phyloP scores from a whole-genome alignment of 768 basidiomycete species.

The Amanita brunnescens region DNA sequence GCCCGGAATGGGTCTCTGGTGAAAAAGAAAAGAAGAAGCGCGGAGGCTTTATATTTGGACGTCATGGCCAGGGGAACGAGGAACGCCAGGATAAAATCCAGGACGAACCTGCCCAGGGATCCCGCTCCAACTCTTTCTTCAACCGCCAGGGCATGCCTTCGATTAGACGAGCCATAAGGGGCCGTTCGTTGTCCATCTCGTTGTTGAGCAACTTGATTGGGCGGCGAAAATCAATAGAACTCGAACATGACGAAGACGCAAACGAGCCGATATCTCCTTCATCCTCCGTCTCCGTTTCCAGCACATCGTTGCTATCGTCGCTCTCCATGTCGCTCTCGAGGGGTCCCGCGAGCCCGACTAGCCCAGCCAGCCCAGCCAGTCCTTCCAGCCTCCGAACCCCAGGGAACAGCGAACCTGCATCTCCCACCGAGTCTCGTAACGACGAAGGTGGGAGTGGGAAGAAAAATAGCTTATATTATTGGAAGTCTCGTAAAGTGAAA shows the following conservation, averaged over 20 bases:
- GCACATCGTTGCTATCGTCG: neutral
- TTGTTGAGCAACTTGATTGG: neutral
- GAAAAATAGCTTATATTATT: neutral
- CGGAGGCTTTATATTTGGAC: neutral
- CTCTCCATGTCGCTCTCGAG: neutral
- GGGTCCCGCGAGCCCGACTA: neutral
- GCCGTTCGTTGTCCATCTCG: constrained; percentile 2
- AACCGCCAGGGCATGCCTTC: neutral
- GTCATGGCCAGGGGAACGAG: neutral
- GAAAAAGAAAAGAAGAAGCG: neutral
- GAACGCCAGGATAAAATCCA: neutral
- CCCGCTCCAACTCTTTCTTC: neutral
- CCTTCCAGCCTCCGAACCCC: neutral
- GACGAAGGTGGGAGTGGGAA: neutral
- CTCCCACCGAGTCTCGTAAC: neutral
- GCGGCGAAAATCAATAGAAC: neutral
- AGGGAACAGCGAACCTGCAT: neutral
- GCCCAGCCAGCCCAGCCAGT: no score
- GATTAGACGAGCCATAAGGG: neutral
- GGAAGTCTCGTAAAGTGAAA: neutral
- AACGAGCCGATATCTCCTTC: neutral
- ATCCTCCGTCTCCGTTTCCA: neutral
- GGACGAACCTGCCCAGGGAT: neutral
- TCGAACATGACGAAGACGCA: neutral
- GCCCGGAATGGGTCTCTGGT: neutral